Percentiles rank a stretch among this genome's conserved stretches.
Conservation (phyloP, 2,329 filamentous ascomycete genomes). For the Aspergillus pseudotamarii region DNA sequence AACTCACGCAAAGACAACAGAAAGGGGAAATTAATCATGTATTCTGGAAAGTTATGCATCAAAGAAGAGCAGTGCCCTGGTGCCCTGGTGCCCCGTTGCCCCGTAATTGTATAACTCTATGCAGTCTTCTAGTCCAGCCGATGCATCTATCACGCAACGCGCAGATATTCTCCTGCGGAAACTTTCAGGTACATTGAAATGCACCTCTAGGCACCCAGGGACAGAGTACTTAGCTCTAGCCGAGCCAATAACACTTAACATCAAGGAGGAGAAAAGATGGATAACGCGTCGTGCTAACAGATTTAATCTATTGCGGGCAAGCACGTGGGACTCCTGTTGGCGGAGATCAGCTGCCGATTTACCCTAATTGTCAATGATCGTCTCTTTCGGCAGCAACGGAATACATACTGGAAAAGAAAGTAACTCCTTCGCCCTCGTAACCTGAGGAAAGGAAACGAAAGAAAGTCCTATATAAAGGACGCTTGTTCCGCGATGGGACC, state of each 20-base stretch:
- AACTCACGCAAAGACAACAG: neutral
- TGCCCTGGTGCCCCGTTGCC: neutral
- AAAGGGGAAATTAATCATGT: neutral
- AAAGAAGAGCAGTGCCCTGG: neutral
- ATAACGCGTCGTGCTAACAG: neutral
- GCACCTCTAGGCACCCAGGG: neutral
- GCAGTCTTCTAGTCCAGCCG: neutral
- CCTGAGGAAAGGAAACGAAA: neutral
- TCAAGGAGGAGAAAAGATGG: neutral
- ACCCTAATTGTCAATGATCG: constrained; percentile 4
- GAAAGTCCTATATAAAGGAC: neutral
- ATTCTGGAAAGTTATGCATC: neutral
- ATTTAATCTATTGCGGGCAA: neutral
- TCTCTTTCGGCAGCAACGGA: neutral
- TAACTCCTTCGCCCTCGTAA: neutral
- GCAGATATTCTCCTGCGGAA: neutral
- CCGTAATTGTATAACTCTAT: neutral
- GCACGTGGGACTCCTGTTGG: constrained; percentile 1
- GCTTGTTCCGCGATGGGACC: neutral
- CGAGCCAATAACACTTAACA: neutral
- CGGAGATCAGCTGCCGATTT: neutral
- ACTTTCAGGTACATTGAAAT: neutral
- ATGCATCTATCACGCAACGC: neutral
- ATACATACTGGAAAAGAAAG: neutral
- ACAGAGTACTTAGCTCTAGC: neutral